Evolutionary conservation across 2,329 filamentous ascomycete genomes (phyloP).

Genomic region (Fusarium albidum): DNA sequence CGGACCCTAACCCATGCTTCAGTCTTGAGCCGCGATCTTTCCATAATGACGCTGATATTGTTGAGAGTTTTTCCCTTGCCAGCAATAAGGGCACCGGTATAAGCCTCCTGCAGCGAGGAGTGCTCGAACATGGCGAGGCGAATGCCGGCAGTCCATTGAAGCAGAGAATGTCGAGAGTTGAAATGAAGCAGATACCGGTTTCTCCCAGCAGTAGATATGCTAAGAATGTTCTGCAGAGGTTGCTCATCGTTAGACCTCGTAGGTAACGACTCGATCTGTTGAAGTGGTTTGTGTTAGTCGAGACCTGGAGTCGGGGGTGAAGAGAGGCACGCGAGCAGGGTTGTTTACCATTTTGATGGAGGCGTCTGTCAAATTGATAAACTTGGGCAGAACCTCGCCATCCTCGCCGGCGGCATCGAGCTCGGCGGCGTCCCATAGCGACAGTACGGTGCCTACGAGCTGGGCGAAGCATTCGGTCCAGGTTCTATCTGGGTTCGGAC

Average conservation of each 20-base stretch:
- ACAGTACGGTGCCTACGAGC: conserved; percentile 92
- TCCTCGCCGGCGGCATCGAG: conserved; percentile 87
- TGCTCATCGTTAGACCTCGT: conserved; percentile 80
- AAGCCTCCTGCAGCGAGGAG: conserved; percentile 91
- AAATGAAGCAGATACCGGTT: conserved; percentile 97
- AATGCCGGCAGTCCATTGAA: conserved; percentile 96
- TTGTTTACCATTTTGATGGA: conserved; percentile 91
- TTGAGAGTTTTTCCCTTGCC: conserved; percentile 91
- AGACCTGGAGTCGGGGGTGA: conserved; percentile 1
- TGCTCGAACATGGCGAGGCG: conserved; percentile 95
- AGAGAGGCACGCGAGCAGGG: conserved; percentile 5
- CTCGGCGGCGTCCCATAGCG: conserved; percentile 93
- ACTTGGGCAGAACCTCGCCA: conserved; percentile 86
- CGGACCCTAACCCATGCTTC: conserved; percentile 96
- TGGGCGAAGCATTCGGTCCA: conserved; percentile 99
- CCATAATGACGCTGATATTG: conserved; percentile 90
- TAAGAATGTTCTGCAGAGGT: conserved; percentile 91
- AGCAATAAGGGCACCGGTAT: conserved; percentile 93
- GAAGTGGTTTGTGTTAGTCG: conserved; percentile 27
- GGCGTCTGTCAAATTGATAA: conserved; percentile 96
- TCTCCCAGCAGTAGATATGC: conserved; percentile 92
- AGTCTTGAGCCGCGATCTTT: conserved; percentile 76
- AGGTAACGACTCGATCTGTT: conserved; percentile 85
- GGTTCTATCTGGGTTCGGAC: conserved; percentile 82
- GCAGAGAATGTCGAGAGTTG: conserved; percentile 90